Evolutionary conservation across 345 rosid genomes (phyloP).

Genomic region (Salix caprea): DNA sequence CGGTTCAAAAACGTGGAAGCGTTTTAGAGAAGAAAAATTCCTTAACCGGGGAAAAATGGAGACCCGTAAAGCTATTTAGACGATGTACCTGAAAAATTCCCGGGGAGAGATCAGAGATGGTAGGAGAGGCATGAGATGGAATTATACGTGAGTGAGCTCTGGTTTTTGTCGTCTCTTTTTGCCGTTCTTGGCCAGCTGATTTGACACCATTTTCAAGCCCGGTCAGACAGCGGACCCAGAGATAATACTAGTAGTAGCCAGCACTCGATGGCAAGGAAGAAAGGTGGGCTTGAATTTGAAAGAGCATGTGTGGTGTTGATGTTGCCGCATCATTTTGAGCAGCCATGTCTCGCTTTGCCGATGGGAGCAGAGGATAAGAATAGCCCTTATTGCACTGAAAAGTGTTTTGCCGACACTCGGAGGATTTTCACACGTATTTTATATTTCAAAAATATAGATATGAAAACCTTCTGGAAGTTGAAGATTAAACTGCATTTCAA

Average conservation of each 20-base stretch:
- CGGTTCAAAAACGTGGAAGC: neutral
- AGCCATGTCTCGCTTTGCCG: neutral
- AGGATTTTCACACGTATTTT: no score
- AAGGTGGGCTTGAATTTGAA: neutral
- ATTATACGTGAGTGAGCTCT: neutral
- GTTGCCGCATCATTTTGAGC: neutral
- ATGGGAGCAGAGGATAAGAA: neutral
- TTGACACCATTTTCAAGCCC: slow-evolving; percentile 3
- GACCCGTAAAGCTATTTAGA: neutral
- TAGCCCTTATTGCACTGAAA: no score
- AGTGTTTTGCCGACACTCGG: no score
- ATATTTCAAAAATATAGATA: no score
- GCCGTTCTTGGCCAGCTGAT: neutral
- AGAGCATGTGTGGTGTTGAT: neutral
- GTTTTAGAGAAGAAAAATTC: neutral
- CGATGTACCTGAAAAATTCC: neutral
- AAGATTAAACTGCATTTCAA: no score
- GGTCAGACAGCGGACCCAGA: neutral
- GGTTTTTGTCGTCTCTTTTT: neutral
- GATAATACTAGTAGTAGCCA: neutral
- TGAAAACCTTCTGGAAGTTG: no score
- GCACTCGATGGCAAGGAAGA: neutral
- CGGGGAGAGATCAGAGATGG: neutral
- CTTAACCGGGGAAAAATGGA: neutral
- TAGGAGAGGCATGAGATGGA: neutral